Base-by-base conservation (phyloP, 176 grass and related monocot genomes). In the Ampelocalamus luodianensis region DNA sequence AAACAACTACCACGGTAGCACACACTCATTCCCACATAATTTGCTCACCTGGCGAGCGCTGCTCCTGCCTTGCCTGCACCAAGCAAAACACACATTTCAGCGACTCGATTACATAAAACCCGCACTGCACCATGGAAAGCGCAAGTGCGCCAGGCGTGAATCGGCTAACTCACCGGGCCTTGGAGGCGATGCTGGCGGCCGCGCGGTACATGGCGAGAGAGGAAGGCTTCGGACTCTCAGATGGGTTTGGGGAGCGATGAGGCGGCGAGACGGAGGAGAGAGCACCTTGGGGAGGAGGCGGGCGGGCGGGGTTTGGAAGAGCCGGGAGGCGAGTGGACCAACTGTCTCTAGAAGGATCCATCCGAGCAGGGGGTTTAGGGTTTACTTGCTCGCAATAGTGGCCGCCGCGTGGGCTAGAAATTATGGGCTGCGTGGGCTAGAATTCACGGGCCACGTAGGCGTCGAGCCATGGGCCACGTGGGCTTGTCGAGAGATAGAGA, bases 141-240 rank as follows among this genome's bases (percentile, higher is more conserved):
- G 18, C 18, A 42, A 71, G 22, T 59, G 37, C 24, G 36, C 50
- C 6, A 54, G 17, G 34, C 40, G 61, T 5, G 44, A 59, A 70
- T 71, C 15, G 29, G 38, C 7, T 4, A 16, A 61, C 88, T 92
- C 55, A 94, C 92, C 94, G 83, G 20, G 87, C 87, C 72, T 89
- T 94, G 67, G 92, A 90, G 80, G 81, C 92, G 68, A 97, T 86
- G 80, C 79, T 90, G 27, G 80, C 82, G 9, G 86, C 88, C 23
- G 80, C 88, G 86, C 94, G 90, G 87, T 94, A 94, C 94, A 97
- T 97, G 80, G 59, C 76, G 8, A 72, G 43, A 4, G 70, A 45
- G 23, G 2, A 23, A 38, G 60, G 43, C 3, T 42, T 83, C 75
- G 23, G 68, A 53, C 76, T 16, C 17, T 65, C 32, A 27, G 68